These are phyloP conservation scores for Colletotrichum euphorbiae DNA, from an alignment of 2,329 filamentous ascomycete genomes.

Conservation along the genomic window DNA sequence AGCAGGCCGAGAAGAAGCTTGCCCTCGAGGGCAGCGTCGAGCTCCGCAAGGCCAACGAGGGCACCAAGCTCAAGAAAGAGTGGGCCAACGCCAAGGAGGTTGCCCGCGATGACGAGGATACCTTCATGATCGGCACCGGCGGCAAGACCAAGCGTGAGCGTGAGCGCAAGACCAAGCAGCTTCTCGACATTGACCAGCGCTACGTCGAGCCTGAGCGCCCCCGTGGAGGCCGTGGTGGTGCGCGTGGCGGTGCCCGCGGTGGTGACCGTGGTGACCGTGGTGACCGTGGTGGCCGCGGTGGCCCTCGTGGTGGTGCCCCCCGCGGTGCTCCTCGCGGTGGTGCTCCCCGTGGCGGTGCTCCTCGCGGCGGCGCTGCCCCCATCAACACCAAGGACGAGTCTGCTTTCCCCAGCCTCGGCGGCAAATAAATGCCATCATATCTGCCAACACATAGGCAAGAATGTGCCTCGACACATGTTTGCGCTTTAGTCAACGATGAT, in stretches of 20 bases:
- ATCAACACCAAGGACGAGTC: conserved; percentile 70
- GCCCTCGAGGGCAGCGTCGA: conserved; percentile 73
- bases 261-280: conserved; percentile 57
- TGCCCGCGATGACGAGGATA: conserved; percentile 71
- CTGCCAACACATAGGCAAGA: conserved; percentile 33
- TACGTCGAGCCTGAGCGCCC: conserved; percentile 77
- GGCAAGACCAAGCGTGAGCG: conserved; percentile 88
- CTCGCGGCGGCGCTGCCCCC: conserved; percentile 58
- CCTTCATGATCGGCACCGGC: conserved; percentile 77
- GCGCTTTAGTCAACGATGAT: conserved; percentile 37
- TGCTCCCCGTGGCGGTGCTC: conserved; percentile 52
- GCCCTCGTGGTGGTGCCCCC: conserved; percentile 58
- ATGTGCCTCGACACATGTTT: conserved; percentile 39
- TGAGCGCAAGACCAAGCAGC: conserved; percentile 91
- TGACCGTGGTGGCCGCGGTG: conserved; percentile 57
- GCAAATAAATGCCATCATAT: conserved; percentile 55
- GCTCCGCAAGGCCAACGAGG: conserved; percentile 93
- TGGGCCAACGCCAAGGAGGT: conserved; percentile 86
- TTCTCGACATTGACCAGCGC: conserved; percentile 88
- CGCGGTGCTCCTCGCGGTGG: conserved; percentile 54
- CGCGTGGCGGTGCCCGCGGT: conserved; percentile 64
- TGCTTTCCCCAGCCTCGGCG: conserved; percentile 71
- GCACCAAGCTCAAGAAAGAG: conserved; percentile 88
- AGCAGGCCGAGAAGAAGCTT: conserved; percentile 78
- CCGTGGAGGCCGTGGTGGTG: conserved; percentile 64